These are phyloP conservation scores for Giardia muris DNA, from an alignment of 208 protist species.

Conservation along the genomic window DNA sequence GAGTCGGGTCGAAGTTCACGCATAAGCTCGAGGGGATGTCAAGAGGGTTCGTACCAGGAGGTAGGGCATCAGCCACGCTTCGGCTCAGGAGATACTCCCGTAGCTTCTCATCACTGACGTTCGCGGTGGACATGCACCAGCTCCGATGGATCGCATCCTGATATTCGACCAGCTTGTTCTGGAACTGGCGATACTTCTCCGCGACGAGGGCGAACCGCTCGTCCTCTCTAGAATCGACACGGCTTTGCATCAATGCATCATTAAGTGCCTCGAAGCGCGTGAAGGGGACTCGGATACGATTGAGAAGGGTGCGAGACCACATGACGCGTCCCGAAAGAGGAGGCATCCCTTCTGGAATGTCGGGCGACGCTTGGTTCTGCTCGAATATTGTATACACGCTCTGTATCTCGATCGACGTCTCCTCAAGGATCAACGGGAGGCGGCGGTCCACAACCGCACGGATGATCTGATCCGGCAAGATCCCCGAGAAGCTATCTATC, in stretches of 20 bases:
- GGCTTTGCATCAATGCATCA: background rate
- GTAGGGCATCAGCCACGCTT: background rate
- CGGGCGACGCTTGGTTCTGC: background rate
- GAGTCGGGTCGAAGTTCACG: constrained; percentile 32
- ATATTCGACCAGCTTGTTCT: constrained; percentile 13
- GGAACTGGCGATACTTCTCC: constrained; percentile 4
- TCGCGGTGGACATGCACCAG: background rate
- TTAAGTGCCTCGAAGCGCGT: background rate
- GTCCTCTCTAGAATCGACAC: background rate
- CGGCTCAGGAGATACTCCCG: background rate
- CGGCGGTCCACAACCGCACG: background rate
- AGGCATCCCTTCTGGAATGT: background rate
- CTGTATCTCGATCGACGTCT: background rate
- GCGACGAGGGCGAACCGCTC: background rate
- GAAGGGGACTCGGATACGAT: background rate
- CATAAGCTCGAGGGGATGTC: background rate
- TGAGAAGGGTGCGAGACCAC: background rate
- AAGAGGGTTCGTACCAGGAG: background rate
- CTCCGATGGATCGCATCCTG: background rate
- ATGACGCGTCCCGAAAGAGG: background rate
- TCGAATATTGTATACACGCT: background rate
- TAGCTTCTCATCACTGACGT: background rate
- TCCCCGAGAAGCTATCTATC: constrained; percentile 5
- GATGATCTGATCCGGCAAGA: background rate
- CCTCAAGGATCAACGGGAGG: background rate